phyloP scores from a whole-genome alignment of 139 green algal species.

The Nannochloris sp. region DNA sequence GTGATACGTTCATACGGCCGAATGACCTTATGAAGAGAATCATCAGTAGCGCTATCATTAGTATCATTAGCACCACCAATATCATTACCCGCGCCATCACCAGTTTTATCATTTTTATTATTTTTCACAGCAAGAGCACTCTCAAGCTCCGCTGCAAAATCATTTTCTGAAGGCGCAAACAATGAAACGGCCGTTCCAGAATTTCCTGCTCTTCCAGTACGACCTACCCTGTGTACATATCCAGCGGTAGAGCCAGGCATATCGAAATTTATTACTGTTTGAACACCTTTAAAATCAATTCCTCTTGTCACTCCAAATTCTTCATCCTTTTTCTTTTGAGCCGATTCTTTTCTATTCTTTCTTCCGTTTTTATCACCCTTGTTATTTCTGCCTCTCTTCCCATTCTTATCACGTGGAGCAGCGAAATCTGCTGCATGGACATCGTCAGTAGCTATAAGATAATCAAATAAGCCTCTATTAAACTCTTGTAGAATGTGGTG shows the following conservation, averaged over 20 bases:
- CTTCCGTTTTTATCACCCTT: slow-evolving; percentile 6
- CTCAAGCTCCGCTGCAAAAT: slow-evolving; percentile 19
- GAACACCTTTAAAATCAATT: slow-evolving; percentile 94
- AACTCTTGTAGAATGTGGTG: slow-evolving; percentile 82
- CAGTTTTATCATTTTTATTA: neutral
- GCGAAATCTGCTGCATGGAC: slow-evolving; percentile 36
- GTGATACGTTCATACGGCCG: slow-evolving; percentile 44
- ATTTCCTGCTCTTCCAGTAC: slow-evolving; percentile 80
- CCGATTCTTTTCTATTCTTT: neutral
- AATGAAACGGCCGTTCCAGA: slow-evolving; percentile 55
- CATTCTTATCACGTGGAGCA: neutral
- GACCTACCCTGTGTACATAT: slow-evolving; percentile 87
- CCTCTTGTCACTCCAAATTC: slow-evolving; percentile 95
- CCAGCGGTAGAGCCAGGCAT: slow-evolving; percentile 42
- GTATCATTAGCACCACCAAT: neutral
- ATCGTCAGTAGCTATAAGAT: slow-evolving; percentile 84
- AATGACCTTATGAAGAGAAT: too few species aligned
- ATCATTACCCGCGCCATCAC: neutral
- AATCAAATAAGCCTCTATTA: slow-evolving; percentile 86
- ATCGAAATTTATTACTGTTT: slow-evolving; percentile 88
- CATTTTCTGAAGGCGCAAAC: slow-evolving; percentile 18
- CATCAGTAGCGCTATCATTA: neutral
- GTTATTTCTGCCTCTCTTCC: neutral
- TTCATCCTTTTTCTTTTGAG: slow-evolving; percentile 47
- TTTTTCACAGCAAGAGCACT: slow-evolving; percentile 6